Conservation (phyloP, 352 stramenopile species). For the Phytophthora cryptogea region DNA sequence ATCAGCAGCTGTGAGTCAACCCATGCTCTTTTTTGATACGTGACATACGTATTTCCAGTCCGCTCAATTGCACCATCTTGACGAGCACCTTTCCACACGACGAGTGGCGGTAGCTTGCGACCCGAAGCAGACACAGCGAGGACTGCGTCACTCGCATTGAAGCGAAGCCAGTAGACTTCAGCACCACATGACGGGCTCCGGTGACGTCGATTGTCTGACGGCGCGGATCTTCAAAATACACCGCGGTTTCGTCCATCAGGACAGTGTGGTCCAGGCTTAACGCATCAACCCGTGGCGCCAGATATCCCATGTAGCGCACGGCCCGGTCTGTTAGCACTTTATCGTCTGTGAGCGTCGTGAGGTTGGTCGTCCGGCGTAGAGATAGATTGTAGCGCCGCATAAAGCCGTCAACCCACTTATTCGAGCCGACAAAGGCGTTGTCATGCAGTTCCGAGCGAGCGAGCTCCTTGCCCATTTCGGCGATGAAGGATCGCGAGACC, state of each 20-base stretch:
- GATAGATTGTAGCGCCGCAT: neutral
- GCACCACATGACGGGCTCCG: neutral
- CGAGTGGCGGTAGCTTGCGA: neutral
- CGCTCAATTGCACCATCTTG: neutral
- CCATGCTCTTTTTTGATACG: neutral
- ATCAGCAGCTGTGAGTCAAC: constrained; percentile 5
- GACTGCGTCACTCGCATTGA: neutral
- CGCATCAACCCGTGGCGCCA: neutral
- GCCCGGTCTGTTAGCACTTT: neutral
- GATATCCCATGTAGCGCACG: too few species aligned
- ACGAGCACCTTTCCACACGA: constrained; percentile 3
- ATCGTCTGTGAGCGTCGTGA: neutral
- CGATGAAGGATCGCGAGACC: too few species aligned
- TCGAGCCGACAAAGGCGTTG: neutral
- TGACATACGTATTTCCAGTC: neutral
- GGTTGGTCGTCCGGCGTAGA: neutral
- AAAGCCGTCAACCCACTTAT: neutral
- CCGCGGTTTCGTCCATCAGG: constrained; percentile 6
- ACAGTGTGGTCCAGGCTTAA: neutral
- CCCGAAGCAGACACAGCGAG: neutral
- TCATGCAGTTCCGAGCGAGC: neutral
- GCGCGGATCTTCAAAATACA: neutral
- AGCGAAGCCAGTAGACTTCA: constrained; percentile 5
- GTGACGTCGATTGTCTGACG: neutral
- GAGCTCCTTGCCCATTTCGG: neutral